Conservation (phyloP, 2,329 filamentous ascomycete genomes). For the Teratosphaeria epicoccoides region DNA sequence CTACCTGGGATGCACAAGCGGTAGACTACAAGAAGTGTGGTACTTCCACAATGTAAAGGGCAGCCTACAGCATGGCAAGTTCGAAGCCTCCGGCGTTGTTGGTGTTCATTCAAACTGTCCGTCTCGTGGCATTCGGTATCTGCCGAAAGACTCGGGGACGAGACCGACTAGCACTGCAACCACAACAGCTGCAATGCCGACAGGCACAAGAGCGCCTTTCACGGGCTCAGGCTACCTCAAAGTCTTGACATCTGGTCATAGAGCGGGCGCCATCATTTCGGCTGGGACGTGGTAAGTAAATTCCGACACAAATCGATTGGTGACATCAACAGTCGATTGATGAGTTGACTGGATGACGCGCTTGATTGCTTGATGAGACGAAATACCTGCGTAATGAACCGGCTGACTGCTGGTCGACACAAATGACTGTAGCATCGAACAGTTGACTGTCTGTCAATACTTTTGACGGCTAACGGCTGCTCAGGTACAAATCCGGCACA, state of each 20-base stretch:
- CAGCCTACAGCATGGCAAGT: not conserved
- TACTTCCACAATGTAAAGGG: not conserved
- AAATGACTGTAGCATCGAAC: not conserved
- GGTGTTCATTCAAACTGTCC: not conserved
- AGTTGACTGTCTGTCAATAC: not conserved
- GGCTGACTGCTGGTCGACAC: too few species aligned
- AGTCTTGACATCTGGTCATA: not conserved
- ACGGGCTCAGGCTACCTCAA: not conserved
- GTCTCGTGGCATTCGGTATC: not conserved
- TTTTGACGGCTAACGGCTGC: too few species aligned
- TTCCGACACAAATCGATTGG: too few species aligned
- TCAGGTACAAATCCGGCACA: not conserved
- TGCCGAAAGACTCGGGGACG: not conserved
- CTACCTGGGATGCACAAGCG: conserved; percentile 44
- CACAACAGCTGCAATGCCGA: not conserved
- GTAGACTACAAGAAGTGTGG: not conserved
- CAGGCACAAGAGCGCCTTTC: not conserved
- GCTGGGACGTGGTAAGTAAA: not conserved
- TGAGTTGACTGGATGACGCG: too few species aligned
- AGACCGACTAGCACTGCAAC: not conserved
- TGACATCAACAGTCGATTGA: too few species aligned
- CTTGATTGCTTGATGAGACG: too few species aligned
- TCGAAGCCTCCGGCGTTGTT: not conserved
- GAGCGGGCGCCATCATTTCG: not conserved
- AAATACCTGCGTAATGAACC: too few species aligned